Evolutionary conservation across 768 basidiomycete genomes (phyloP), one percentile per base, ranked within the genome.

Genomic region (Floccularia luteovirens): DNA sequence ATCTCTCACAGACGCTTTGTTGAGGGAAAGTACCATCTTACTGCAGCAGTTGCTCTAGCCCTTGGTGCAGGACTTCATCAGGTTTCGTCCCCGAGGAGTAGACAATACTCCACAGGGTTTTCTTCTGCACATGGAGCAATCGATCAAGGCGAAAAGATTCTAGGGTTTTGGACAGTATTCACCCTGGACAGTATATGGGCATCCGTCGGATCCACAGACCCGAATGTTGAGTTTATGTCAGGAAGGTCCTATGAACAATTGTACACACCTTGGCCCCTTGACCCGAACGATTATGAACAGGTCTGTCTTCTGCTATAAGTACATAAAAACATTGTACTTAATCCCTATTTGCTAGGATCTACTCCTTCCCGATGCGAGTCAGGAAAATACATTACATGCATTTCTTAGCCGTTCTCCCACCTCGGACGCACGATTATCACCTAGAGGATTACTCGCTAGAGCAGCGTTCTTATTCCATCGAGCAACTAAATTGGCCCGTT

Each of bases 1-100:
- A 74, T 77, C 44, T 59, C 65, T 12, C 58, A 63, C 17, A 75
- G 70, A 17, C 61, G 75, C 16, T 51, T 64, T 12, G 55, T 77
- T 5, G 79, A 69, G 44, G 67, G 60, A 5, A 57, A 60, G 36
- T 65, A 64, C 43, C 64, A 75, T 57, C 44, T 70, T 49, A 35
- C 62, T 43, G 54, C 56, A 3, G 66, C 62, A 1, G 54, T 64
- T 3, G 62, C 65, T 0, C 57, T 63, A 5, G 48, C 52, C 1
- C 43, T 67, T 30, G 59, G 63, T 28, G 52, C 63, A 19, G 60
- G 58, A 5, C 46, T 77, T 17, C 62, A 74, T 42, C 55, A 56
- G 32, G 58, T 70, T 27, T 53, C 21, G 31, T 46, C 24, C 37
- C 39, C 31, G 31, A 43, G 33, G 30, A 41, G 35, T 30, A 8